Conservation (phyloP, 805 yeast species). For the Candida qinlingensis region DNA sequence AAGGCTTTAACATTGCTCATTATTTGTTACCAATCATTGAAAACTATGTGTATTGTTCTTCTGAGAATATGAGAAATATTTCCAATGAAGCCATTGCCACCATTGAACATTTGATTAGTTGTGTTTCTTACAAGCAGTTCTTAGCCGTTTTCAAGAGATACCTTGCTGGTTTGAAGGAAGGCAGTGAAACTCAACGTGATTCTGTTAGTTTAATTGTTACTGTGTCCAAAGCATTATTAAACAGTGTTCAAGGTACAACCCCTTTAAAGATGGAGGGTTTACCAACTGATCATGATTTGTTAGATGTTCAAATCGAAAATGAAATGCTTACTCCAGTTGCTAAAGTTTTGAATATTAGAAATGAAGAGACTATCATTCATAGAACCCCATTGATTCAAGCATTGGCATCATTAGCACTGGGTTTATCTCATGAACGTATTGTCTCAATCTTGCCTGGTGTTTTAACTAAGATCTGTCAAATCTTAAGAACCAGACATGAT, state of each 20-base stretch:
- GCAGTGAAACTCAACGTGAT: conserved; percentile 47
- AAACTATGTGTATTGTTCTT: conserved; percentile 58
- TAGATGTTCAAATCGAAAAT: conserved; percentile 44
- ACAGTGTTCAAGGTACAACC: conserved; percentile 26
- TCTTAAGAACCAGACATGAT: conserved; percentile 77
- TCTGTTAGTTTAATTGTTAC: conserved; percentile 54
- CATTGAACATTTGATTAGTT: conserved; percentile 51
- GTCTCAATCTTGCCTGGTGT: conserved; percentile 70
- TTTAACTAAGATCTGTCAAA: conserved; percentile 83
- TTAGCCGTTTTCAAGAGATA: conserved; percentile 71
- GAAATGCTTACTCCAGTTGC: conserved; percentile 61
- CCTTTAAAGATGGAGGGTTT: conserved; percentile 27
- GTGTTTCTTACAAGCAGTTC: conserved; percentile 74
- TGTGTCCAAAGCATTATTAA: conserved; percentile 44
- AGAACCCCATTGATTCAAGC: conserved; percentile 84
- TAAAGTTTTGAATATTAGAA: conserved; percentile 53
- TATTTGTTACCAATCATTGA: conserved; percentile 84
- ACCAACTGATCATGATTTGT: conserved; percentile 30
- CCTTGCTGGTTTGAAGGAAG: conserved; percentile 42
- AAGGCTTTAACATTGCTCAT: conserved; percentile 62
- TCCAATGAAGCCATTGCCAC: conserved; percentile 61
- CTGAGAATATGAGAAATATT: conserved; percentile 55
- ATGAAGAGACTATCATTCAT: conserved; percentile 71
- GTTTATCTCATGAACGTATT: conserved; percentile 53
- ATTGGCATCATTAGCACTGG: conserved; percentile 57